Evolutionary conservation across 768 basidiomycete species (phyloP).

Genomic region (Coprinopsis sp.): DNA sequence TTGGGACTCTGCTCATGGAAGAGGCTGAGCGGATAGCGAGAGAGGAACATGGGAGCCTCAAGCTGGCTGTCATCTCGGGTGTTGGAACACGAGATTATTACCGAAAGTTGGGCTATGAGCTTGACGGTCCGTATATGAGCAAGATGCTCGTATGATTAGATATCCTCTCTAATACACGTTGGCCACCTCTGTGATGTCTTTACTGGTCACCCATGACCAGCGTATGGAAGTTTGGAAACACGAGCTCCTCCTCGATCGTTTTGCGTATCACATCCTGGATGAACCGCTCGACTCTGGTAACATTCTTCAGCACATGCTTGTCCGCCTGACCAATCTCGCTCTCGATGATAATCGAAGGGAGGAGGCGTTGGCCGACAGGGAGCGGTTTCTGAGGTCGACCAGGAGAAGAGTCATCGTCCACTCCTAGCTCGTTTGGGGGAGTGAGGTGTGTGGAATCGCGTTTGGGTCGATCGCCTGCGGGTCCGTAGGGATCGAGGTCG

Average conservation of each 20-base stretch:
- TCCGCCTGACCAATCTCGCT: slow-evolving; percentile 95
- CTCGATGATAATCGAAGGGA: slow-evolving; percentile 88
- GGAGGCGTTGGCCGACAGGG: slow-evolving; percentile 75
- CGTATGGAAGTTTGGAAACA: slow-evolving; percentile 95
- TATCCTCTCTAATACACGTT: no score
- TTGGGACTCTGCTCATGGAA: slow-evolving; percentile 97
- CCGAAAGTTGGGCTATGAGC: slow-evolving; percentile 85
- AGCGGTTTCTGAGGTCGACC: slow-evolving; percentile 57
- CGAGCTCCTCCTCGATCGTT: slow-evolving; percentile 91
- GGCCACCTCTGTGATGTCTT: no score
- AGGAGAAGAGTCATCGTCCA: slow-evolving; percentile 50
- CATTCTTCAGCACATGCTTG: slow-evolving; percentile 94
- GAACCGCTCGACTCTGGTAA: slow-evolving; percentile 90
- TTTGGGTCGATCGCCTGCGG: slow-evolving; percentile 51
- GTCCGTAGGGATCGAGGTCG: slow-evolving; percentile 81
- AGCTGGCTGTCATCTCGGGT: slow-evolving; percentile 96
- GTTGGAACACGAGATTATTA: slow-evolving; percentile 98
- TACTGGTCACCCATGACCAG: slow-evolving; percentile 45
- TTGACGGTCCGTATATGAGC: slow-evolving; percentile 98
- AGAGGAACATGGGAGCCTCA: slow-evolving; percentile 94
- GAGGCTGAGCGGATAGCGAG: slow-evolving; percentile 97
- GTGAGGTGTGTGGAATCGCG: slow-evolving; percentile 44
- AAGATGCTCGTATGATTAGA: slow-evolving; percentile 68
- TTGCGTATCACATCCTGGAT: slow-evolving; percentile 94
- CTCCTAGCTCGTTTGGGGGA: slow-evolving; percentile 58